These are phyloP conservation scores for Castanea sativa DNA, from an alignment of 306 rosid species.

Conservation along the genomic window DNA sequence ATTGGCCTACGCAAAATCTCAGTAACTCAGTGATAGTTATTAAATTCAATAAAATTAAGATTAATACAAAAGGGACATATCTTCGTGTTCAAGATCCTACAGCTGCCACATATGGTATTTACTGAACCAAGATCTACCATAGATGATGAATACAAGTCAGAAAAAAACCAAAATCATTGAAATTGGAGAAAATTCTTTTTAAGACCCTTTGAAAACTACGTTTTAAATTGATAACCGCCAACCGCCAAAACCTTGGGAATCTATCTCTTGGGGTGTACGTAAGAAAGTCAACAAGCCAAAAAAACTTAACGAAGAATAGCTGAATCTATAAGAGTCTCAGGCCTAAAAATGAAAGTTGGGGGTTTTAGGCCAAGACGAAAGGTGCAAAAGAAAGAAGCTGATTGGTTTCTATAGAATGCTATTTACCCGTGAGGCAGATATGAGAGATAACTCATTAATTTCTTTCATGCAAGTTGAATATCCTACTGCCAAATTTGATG, in stretches of 20 bases:
- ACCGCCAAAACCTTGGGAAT: background rate
- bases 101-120: no score
- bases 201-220: no score
- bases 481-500: background rate
- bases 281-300: constrained; percentile 7
- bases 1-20: no score
- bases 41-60: no score
- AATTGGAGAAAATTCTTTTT: background rate
- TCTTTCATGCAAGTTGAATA: background rate
- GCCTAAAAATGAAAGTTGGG: background rate
- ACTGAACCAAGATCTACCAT: no score
- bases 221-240: no score
- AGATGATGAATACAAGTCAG: background rate
- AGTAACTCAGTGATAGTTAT: no score
- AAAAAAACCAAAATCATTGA: background rate
- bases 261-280: background rate
- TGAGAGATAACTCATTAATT: background rate
- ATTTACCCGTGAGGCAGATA: background rate
- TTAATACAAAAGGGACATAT: no score
- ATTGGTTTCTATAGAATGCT: background rate
- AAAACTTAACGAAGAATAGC: background rate
- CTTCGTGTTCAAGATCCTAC: no score
- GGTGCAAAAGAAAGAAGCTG: background rate
- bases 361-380: background rate
- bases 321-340: background rate